phyloP scores from a whole-genome alignment of 2,329 filamentous ascomycete genomes.

The Sporothrix humicola region DNA sequence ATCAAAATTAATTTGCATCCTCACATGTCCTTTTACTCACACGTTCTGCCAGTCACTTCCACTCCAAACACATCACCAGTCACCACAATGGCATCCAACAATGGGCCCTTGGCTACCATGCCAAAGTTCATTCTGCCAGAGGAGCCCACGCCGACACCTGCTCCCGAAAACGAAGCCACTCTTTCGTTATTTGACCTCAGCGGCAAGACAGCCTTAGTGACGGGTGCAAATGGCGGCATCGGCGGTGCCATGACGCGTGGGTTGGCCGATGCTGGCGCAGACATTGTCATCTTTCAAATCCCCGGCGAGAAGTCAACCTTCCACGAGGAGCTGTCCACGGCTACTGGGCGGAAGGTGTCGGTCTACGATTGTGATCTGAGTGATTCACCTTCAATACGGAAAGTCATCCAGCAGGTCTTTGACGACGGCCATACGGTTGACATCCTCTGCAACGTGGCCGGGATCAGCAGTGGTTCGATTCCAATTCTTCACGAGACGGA shows the following conservation, averaged over 20 bases:
- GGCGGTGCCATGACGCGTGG: slow-evolving; percentile 16
- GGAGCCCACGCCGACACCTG: neutral
- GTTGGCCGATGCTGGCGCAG: slow-evolving; percentile 27
- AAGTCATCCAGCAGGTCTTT: neutral
- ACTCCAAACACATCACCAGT: neutral
- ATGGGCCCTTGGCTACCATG: neutral
- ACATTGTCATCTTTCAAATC: slow-evolving; percentile 35
- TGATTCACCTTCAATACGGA: neutral
- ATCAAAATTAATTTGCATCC: too few species aligned
- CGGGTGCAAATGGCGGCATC: slow-evolving; percentile 30
- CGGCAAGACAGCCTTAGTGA: slow-evolving; percentile 17
- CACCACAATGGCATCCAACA: neutral
- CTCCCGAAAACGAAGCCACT: slow-evolving; percentile 17
- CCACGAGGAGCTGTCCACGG: neutral
- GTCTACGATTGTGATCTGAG: slow-evolving; percentile 23
- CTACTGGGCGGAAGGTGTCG: neutral
- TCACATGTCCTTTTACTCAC: too few species aligned
- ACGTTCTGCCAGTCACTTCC: too few species aligned
- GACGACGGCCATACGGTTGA: slow-evolving; percentile 26
- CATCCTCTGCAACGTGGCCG: slow-evolving; percentile 38
- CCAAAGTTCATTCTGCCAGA: slow-evolving; percentile 1
- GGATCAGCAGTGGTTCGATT: slow-evolving; percentile 36
- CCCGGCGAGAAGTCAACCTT: slow-evolving; percentile 23
- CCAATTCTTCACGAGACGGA: slow-evolving; percentile 37
- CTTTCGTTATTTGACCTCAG: slow-evolving; percentile 30